Base-by-base conservation (phyloP, 2,329 filamentous ascomycete genomes). In the Colletotrichum plurivorum region DNA sequence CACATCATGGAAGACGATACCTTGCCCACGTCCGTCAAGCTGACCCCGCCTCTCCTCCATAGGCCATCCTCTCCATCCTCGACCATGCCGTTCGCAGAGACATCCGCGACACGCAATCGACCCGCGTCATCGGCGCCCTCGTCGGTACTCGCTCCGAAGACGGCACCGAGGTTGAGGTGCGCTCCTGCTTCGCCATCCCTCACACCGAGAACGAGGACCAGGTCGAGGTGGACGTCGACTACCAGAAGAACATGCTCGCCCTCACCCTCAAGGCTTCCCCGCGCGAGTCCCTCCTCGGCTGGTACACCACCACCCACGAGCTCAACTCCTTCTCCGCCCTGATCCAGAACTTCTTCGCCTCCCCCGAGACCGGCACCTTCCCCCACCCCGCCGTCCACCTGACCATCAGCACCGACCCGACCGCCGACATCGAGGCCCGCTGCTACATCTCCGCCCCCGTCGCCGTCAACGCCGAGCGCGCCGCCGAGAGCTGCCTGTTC, bases 171-270 rank as follows among this genome's bases (percentile, higher is more conserved):
- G 94, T 97, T 78, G 94, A 97, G 83, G 96, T 99, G 78, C 92
- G 94, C 79, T 97, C 94, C 79, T 95, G 94, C 85, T 99, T 99
- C 81, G 96, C 96, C 75, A 97, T 99, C 78, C 95, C 95, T 74
- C 96, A 99, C 86, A 98, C 95, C 75, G 96, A 99, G 85, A 97
- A 95, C 75, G 93, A 95, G 80, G 96, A 99, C 83, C 96, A 99
- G 84, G 96, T 99, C 77, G 96, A 99, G 84, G 96, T 99, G 73
- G 96, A 99, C 81, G 97, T 99, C 88, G 96, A 99, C 84, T 99
- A 98, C 84, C 96, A 99, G 85, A 98, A 98, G 89, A 95, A 95
- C 83, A 99, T 99, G 96, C 91, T 98, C 67, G 92, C 93, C 69
- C 87, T 99, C 76, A 95, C 97, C 81, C 90, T 98, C 75, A 95